These are phyloP conservation scores for Starmera pachycereana DNA, from an alignment of 805 yeast species.

Conservation along the genomic window DNA sequence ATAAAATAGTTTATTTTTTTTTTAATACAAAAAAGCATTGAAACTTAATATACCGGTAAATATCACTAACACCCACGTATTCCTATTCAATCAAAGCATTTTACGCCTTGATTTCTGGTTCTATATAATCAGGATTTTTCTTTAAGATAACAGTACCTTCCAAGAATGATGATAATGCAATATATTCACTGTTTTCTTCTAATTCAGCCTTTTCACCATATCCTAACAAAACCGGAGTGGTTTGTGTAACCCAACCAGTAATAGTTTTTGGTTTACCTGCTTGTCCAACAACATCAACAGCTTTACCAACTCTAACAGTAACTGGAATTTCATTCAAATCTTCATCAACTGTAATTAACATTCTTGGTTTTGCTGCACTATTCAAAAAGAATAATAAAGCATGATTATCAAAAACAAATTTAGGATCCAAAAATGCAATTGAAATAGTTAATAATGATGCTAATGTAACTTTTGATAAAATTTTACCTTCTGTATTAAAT, in stretches of 20 bases:
- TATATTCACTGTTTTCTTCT: conserved; percentile 82
- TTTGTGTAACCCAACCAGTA: conserved; percentile 99
- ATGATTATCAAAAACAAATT: conserved; percentile 74
- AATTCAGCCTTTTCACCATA: conserved; percentile 95
- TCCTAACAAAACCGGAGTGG: conserved; percentile 90
- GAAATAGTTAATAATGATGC: conserved; percentile 83
- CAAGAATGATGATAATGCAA: conserved; percentile 66
- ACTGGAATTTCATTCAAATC: conserved; percentile 74
- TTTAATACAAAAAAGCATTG: no score
- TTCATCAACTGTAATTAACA: conserved; percentile 88
- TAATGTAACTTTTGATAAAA: conserved; percentile 77
- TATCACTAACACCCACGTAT: not conserved
- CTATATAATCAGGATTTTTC: conserved; percentile 81
- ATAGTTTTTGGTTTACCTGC: conserved; percentile 99
- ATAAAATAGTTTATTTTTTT: no score
- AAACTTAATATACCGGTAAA: no score
- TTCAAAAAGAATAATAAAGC: conserved; percentile 77
- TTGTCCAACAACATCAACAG: conserved; percentile 97
- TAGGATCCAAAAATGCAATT: conserved; percentile 79
- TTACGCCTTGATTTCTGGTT: conserved; percentile 30
- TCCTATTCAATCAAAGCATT: not conserved
- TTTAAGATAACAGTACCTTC: conserved; percentile 91
- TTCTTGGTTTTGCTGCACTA: conserved; percentile 86
- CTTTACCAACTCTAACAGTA: conserved; percentile 96
- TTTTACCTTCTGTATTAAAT: conserved; percentile 79